These are phyloP conservation scores for Secale cereale DNA, from an alignment of 176 grass and related monocot genomes.

Conservation along the genomic window DNA sequence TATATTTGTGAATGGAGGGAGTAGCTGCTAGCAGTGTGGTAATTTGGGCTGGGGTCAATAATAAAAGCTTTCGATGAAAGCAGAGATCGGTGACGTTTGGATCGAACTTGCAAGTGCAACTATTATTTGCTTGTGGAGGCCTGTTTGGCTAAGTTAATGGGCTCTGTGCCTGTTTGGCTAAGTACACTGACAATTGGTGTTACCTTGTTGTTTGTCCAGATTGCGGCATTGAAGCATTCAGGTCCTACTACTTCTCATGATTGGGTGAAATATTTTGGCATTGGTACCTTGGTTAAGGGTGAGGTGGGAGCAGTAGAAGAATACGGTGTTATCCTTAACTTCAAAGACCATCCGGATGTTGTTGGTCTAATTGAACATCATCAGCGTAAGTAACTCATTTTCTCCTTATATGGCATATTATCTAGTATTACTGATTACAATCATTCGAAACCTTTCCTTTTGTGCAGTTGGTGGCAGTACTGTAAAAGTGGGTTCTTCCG, in stretches of 20 bases:
- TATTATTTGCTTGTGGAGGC: not conserved
- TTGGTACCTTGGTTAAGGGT: conserved; percentile 79
- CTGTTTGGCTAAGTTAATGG: too few species aligned
- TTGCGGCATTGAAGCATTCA: conserved; percentile 59
- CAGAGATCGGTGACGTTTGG: not conserved
- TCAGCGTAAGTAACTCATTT: conserved; percentile 58
- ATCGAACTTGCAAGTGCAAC: conserved; percentile 1
- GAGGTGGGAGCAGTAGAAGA: conserved; percentile 83
- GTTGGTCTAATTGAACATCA: conserved; percentile 92
- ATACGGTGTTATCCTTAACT: conserved; percentile 81
- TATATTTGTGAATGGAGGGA: not conserved
- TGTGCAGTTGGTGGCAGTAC: conserved; percentile 54
- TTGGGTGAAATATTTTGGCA: conserved; percentile 53
- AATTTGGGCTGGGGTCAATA: not conserved
- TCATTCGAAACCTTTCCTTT: not conserved
- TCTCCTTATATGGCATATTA: conserved; percentile 9
- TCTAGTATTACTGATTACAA: not conserved
- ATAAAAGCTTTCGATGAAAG: not conserved
- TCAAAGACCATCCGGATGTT: conserved; percentile 74
- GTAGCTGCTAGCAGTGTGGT: conserved; percentile 9
- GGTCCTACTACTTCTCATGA: conserved; percentile 44
- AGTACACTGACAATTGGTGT: not conserved
- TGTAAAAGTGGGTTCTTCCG: conserved; percentile 64
- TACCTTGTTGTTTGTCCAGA: conserved; percentile 38
- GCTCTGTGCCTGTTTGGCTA: too few species aligned